Evolutionary conservation across 176 grass and related monocot genomes (phyloP).

Genomic region (barley (Hordeum vulgare)): MorexV3_pseudomolecules_assembly NC_058520.1:365542546-365543045

Average conservation of each 20-base stretch:
- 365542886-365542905: conserved; percentile 74
- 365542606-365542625: background rate
- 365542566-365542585: background rate
- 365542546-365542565: background rate
- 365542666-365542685: conserved; percentile 9
- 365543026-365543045: conserved; percentile 21
- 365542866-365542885: conserved; percentile 36
- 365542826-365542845: background rate
- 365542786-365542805: conserved; percentile 6
- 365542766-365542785: background rate
- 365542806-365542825: conserved; percentile 20
- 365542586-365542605: conserved; percentile 17
- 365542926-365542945: conserved; percentile 74
- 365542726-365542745: conserved; percentile 19
- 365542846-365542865: background rate
- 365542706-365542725: conserved; percentile 18
- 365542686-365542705: conserved; percentile 22
- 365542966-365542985: conserved; percentile 69
- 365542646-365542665: background rate
- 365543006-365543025: conserved; percentile 54
- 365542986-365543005: conserved; percentile 75
- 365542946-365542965: conserved; percentile 68
- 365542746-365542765: background rate
- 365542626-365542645: background rate
- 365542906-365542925: conserved; percentile 72